phyloP scores from a whole-genome alignment of 352 stramenopile species.

The Phytophthora sp. region DNA sequence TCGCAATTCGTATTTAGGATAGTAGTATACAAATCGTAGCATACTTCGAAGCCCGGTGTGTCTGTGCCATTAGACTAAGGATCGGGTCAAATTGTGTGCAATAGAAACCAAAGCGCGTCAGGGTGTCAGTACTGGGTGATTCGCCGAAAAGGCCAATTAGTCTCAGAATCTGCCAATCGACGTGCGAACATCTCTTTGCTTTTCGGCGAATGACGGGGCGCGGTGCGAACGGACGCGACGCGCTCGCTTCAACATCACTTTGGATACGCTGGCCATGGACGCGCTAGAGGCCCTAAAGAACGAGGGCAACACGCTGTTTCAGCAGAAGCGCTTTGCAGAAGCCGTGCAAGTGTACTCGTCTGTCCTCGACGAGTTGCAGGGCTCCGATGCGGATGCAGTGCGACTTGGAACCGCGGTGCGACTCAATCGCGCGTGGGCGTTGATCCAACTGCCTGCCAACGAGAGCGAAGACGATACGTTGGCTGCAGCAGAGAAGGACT shows the following conservation, averaged over 20 bases:
- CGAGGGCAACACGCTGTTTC: constrained; percentile 67
- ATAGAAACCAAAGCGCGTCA: constrained; percentile 68
- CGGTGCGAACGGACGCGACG: constrained; percentile 17
- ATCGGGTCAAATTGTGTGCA: constrained; percentile 88
- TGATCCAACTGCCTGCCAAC: constrained; percentile 39
- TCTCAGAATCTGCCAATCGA: constrained; percentile 91
- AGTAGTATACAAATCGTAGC: constrained; percentile 33
- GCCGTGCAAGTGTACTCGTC: constrained; percentile 56
- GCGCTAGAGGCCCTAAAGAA: constrained; percentile 53
- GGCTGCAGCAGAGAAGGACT: constrained; percentile 69
- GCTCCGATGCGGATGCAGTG: constrained; percentile 8
- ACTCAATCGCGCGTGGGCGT: constrained; percentile 70
- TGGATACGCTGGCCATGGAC: constrained; percentile 24
- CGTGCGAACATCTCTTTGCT: constrained; percentile 51
- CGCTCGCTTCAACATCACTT: constrained; percentile 2
- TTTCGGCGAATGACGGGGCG: constrained; percentile 14
- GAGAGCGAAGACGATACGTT: constrained; percentile 19
- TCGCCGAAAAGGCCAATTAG: constrained; percentile 34
- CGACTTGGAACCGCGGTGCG: constrained; percentile 56
- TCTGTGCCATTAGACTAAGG: constrained; percentile 92
- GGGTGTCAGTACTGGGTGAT: constrained; percentile 87
- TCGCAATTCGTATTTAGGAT: constrained; percentile 21
- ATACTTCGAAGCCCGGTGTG: constrained; percentile 91
- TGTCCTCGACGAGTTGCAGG: constrained; percentile 28
- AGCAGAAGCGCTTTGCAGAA: constrained; percentile 45